phyloP scores from a whole-genome alignment of 2,329 filamentous ascomycete species.

The Neofusicoccum ribis region DNA sequence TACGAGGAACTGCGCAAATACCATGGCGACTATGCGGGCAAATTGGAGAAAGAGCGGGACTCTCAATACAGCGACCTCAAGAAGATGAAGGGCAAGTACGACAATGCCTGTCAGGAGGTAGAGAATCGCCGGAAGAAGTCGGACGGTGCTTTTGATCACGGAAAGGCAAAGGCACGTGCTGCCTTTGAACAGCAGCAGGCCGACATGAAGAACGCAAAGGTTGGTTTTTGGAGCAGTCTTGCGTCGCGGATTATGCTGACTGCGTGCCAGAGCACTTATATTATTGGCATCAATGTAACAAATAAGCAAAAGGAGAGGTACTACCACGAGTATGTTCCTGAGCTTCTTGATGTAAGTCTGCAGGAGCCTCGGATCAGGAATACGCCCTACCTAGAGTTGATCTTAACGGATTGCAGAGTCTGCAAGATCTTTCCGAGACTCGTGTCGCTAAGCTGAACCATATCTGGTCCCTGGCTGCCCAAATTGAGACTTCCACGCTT shows the following conservation, averaged over 20 bases:
- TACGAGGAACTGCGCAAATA: conserved; percentile 93
- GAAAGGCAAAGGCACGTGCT: conserved; percentile 84
- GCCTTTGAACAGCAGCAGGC: conserved; percentile 88
- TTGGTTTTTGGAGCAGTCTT: conserved; percentile 19
- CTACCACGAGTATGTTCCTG: conserved; percentile 94
- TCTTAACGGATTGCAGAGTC: conserved; percentile 38
- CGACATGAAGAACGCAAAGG: conserved; percentile 95
- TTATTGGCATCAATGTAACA: conserved; percentile 93
- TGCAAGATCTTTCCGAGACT: conserved; percentile 93
- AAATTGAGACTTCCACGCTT: conserved; percentile 78
- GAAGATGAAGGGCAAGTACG: conserved; percentile 92
- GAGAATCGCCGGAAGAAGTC: conserved; percentile 93
- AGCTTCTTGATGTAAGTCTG: conserved; percentile 75
- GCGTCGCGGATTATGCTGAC: conserved; percentile 26
- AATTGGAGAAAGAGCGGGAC: conserved; percentile 87
- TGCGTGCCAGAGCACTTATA: conserved; percentile 72
- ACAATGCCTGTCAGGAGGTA: conserved; percentile 88
- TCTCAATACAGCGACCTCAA: conserved; percentile 78
- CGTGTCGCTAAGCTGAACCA: conserved; percentile 79
- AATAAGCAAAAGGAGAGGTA: conserved; percentile 98
- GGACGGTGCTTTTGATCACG: conserved; percentile 83
- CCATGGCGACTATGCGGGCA: conserved; percentile 83
- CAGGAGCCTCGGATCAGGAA: background rate
- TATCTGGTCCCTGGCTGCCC: conserved; percentile 78
- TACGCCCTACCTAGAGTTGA: conserved; percentile 30